Percentiles rank a stretch among this genome's conserved stretches.
Evolutionary conservation across 1,284 basidiomycete species (phyloP).

Genomic region (Pterula multifida): DNA sequence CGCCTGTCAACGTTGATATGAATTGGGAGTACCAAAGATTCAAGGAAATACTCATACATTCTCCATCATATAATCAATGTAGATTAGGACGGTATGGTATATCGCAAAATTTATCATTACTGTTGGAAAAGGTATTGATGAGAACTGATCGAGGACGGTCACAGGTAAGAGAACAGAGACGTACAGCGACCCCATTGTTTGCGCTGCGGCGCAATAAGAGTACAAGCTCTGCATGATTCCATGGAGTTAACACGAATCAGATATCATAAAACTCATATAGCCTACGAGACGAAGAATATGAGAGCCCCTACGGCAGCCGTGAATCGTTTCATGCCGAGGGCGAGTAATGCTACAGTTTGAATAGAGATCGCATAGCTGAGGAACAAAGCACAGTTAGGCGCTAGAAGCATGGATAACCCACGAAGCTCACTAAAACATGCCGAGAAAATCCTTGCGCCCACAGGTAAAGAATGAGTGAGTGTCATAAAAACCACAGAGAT

Average conservation of each 20-base stretch:
- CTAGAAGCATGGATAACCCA: no score
- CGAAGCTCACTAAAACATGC: conserved; percentile 29
- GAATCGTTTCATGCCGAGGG: conserved; percentile 45
- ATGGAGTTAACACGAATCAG: background rate
- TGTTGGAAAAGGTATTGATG: conserved; percentile 12
- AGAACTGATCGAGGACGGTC: background rate
- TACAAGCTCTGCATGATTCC: background rate
- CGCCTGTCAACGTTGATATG: background rate
- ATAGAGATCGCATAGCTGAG: conserved; percentile 44
- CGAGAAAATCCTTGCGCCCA: conserved; percentile 38
- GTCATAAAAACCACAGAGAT: conserved; percentile 24
- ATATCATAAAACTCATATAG: conserved; percentile 1
- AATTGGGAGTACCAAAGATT: background rate
- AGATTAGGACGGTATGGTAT: conserved; percentile 45
- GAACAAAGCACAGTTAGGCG: background rate
- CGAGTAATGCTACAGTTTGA: conserved; percentile 57
- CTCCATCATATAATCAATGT: conserved; percentile 40
- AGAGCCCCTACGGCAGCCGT: conserved; percentile 38
- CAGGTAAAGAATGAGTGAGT: conserved; percentile 34
- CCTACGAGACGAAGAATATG: conserved; percentile 38
- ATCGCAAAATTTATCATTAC: conserved; percentile 42
- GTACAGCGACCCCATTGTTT: background rate
- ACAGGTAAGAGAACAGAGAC: background rate
- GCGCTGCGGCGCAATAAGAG: background rate
- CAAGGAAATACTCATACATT: conserved; percentile 16